Base-by-base conservation (phyloP, 2,329 filamentous ascomycete species). In the Trichoderma sp. region DNA sequence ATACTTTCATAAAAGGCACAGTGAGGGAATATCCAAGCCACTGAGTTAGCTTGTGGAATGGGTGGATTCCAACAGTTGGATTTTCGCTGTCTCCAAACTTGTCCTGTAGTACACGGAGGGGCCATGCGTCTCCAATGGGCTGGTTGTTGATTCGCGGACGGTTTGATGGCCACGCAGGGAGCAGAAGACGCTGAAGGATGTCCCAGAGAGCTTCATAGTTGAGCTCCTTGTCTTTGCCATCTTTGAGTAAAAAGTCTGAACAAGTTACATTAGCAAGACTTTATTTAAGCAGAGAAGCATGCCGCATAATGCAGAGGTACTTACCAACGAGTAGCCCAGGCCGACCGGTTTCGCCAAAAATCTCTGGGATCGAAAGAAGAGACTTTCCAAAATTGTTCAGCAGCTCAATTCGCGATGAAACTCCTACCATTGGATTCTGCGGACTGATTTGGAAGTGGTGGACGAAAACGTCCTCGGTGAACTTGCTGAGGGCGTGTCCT, bases 21-120 rank as follows among this genome's bases (percentile, higher is more conserved):
- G 90, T 91, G 8, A 92, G 80, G 0, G 89, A 92, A 76, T 92
- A 92, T 1, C 86, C 86, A 6, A 92, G 83, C 90, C 90, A 92
- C 74, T 92, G 90, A 0, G 90, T 91, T 9, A 92, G 82, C 70
- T 87, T 87, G 74, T 88, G 86, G 73, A 86, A 86, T 0, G 84
- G 84, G 5, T 84, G 81, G 13, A 86, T 85, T n/a, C 53, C 56
- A 8, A 12, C 9, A 15, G 64, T 59, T 0, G 60, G 8, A 27
- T 65, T 53, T 19, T 17, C 56, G 56, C n/a, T 60, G 4, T 69
- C 58, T 27, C 64, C 27, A 25, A 53, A 42, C 5, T 12, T 15
- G 29, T 60, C 22, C 12, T 54, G 67, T 7, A 71, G 57, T 0
- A 75, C 69, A 4, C 70, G 69, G 0, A 85, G 73, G 5, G 82